These are phyloP conservation scores for Volutella citrinella DNA, from an alignment of 2,329 filamentous ascomycete species.

Conservation along the genomic window DNA sequence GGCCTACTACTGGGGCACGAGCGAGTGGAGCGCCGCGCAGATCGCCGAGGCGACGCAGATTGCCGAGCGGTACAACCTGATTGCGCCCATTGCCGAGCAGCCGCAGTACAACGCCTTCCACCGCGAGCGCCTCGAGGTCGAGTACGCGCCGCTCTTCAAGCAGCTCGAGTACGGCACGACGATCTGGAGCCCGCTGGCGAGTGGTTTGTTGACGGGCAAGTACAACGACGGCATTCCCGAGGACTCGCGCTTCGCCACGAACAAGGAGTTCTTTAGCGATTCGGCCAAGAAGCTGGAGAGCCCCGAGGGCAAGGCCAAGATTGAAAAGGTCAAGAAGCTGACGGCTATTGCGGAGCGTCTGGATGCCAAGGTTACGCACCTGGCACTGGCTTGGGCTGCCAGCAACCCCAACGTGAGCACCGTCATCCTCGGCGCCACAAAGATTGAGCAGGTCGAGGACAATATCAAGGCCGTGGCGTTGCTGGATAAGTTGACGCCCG, in stretches of 20 bases:
- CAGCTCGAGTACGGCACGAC: constrained; percentile 58
- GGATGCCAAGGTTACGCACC: constrained; percentile 20
- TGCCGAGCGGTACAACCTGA: constrained; percentile 58
- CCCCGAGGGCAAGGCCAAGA: constrained; percentile 22
- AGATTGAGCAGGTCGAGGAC: constrained; percentile 23
- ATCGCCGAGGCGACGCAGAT: constrained; percentile 55
- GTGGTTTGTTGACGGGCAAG: constrained; percentile 61
- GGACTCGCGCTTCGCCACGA: constrained; percentile 50
- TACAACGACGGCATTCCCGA: constrained; percentile 59
- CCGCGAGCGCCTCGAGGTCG: constrained; percentile 60
- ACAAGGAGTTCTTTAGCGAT: constrained; percentile 20
- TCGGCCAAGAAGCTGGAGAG: constrained; percentile 11
- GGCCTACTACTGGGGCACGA: constrained; percentile 49
- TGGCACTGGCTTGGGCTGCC: constrained; percentile 22
- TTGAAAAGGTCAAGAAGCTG: constrained; percentile 24
- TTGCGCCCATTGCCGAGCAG: constrained; percentile 64
- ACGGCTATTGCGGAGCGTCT: constrained; percentile 22
- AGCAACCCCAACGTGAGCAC: constrained; percentile 28
- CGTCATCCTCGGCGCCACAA: constrained; percentile 27
- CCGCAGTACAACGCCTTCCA: constrained; percentile 63
- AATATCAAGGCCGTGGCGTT: constrained; percentile 21
- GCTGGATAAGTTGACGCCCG: constrained; percentile 18
- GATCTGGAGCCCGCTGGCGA: constrained; percentile 54
- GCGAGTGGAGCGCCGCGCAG: constrained; percentile 65
- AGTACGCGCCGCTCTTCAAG: constrained; percentile 59